Evolutionary conservation across 495 filamentous ascomycete genomes (phyloP), one percentile per base, ranked within the genome.

Genomic region (Penicillium desertorum): DNA sequence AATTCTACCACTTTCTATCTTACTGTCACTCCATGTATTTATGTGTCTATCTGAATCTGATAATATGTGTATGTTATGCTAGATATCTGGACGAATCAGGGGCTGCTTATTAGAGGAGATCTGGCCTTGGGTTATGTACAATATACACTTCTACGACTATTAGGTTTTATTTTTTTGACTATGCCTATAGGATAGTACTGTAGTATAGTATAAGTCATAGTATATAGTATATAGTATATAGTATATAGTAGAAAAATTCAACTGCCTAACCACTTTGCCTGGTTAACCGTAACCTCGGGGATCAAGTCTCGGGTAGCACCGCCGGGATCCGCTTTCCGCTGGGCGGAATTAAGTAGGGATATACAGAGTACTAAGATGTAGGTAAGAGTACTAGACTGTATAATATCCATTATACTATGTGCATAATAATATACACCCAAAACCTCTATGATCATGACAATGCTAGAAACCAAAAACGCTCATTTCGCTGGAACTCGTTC

Each of bases 401-500:
- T 39, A 9, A 37, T 17, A 17, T 32, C 29, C 45, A 32, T 30
- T 32, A 27, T 45, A 20, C 51, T 51, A 54, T 43, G 48, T 51
- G 55, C 42, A 51, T 27, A 61, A 44, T 39, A 44, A 47, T 57
- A 53, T 45, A 48, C 19, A 25, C 46, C 34, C 47, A 60, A 56
- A 46, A 29, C 25, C 37, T 57, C 45, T 51, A 44, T 58, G 45
- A 41, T 55, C 51, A 57, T 55, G 32, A 65, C 48, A 58, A 54
- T 53, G 55, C 36, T 22, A 51, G 41, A 23, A 46, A 68, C 25
- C 53, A 48, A 41, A 41, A 51, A 60, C 59, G 59, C 58, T 76
- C 65, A 81, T 69, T 81, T 80, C 56, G 79, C 77, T 57, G 76
- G 76, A 49, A 78, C 76, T 58, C 80, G 73, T 67, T 79, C 78